Conservation (phyloP, 305 asterid genomes). For the Lippia alba region DNA sequence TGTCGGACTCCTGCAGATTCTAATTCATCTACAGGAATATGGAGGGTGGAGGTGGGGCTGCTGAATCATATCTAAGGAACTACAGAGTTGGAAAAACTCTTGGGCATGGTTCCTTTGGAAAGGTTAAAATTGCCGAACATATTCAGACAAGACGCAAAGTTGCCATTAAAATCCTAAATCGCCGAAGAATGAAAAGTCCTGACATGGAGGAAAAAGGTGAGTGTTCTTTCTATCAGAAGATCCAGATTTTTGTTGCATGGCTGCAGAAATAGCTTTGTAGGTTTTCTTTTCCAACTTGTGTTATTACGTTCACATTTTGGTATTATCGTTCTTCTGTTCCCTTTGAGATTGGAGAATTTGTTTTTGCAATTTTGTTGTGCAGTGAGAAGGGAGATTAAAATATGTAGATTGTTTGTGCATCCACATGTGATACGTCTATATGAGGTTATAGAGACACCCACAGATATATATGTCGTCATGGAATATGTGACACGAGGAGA, state of each 20-base stretch:
- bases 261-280: constrained; percentile 5
- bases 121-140: constrained; percentile 93
- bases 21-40: constrained; percentile 48
- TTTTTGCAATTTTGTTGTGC: constrained; percentile 41
- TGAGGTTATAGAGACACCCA: constrained; percentile 86
- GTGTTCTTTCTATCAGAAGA: constrained; percentile 25
- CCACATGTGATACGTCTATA: constrained; percentile 95
- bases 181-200: constrained; percentile 76
- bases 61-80: constrained; percentile 59
- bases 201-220: constrained; percentile 96
- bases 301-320: constrained; percentile 10
- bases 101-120: constrained; percentile 94
- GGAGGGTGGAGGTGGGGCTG: constrained; percentile 60
- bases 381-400: constrained; percentile 89
- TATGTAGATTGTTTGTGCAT: constrained; percentile 84
- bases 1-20: constrained; percentile 13
- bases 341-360: constrained; percentile 19
- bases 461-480: constrained; percentile 85
- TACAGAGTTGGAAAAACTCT: constrained; percentile 87
- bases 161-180: constrained; percentile 91
- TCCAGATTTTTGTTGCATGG: constrained; percentile 10
- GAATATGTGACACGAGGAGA: constrained; percentile 85
- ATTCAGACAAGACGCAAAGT: constrained; percentile 80
- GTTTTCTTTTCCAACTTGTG: constrained; percentile 14
- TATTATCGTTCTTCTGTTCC: constrained; percentile 6